Evolutionary conservation across 2,329 filamentous ascomycete genomes (phyloP), one percentile per base, ranked within the genome.

Genomic region (Massarina eburnea): DNA sequence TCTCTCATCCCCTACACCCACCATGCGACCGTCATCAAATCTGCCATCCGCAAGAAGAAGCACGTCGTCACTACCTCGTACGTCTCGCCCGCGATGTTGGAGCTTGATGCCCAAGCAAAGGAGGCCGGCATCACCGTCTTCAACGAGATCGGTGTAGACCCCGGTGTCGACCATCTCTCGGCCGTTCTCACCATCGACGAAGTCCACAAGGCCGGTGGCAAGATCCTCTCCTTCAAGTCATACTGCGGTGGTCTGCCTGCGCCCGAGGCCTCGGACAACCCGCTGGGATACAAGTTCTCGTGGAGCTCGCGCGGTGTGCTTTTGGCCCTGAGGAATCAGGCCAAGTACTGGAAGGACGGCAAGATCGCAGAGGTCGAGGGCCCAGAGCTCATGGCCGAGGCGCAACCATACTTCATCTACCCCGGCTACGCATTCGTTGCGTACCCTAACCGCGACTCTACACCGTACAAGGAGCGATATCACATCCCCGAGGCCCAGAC

Each of bases 61-160:
- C 78, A 97, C 77, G 91, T 97, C 50, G 91, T 97, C 66, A 96
- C 92, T 48, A 96, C 92, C 22, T 90, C 84, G 56, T 97, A 97
- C 68, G 88, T 96, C 58, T 95, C 89, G 4, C 90, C 90, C 3
- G 89, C 89, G 55, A 96, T 96, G 91, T 73, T 86, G 75, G 92
- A 91, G 77, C 83, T 97, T 40, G 87, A 96, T 64, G 78, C 84
- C 61, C 77, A 86, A 61, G 84, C 81, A 70, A 95, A 96, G 80
- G 88, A 86, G 53, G 92, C 92, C 15, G 91, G 91, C 51, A 96
- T 96, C 68, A 95, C 90, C 9, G 91, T 96, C 68, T 91, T 96
- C 88, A 96, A 97, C 75, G 92, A 97, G 59, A 69, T 70, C 42
- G 63, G 62, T 51, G 71, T 78, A 34, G 85, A 88, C 70, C 85